These are phyloP conservation scores for Benincasa hispida DNA, from an alignment of 306 rosid genomes.

Conservation along the genomic window DNA sequence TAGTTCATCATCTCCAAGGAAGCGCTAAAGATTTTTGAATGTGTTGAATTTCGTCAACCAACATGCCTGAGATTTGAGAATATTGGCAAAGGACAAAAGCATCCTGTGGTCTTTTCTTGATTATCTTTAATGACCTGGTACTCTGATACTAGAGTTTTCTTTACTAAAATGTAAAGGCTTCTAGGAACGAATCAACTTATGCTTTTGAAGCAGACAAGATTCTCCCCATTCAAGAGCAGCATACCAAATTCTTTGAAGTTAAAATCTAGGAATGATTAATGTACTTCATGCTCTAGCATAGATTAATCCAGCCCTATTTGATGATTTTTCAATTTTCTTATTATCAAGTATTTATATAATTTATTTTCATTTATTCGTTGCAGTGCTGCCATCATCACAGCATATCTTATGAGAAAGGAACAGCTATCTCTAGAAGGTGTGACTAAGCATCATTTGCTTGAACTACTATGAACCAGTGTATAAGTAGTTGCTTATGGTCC, in stretches of 20 bases:
- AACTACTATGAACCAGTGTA: not conserved
- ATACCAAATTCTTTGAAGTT: not conserved
- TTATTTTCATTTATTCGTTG: conserved; percentile 31
- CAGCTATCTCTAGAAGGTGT: conserved; percentile 73
- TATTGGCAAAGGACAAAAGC: not conserved
- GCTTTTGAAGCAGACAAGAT: not conserved
- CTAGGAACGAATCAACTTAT: too few relatives aligned
- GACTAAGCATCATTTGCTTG: conserved; percentile 16
- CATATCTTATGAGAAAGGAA: conserved; percentile 85
- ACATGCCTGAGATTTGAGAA: not conserved
- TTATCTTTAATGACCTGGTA: not conserved
- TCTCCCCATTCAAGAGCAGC: not conserved
- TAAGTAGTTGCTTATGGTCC: not conserved
- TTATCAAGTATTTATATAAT: conserved; percentile 13
- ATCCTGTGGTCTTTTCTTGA: not conserved
- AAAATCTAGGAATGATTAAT: not conserved
- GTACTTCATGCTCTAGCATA: not conserved
- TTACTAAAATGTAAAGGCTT: too few relatives aligned
- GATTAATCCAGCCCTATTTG: not conserved
- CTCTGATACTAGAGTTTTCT: not conserved
- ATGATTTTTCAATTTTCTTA: conserved; percentile 8
- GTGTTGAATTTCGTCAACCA: not conserved
- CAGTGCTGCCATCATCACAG: conserved; percentile 87
- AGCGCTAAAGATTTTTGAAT: not conserved
- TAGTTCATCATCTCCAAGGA: not conserved